Conservation (phyloP, 2,329 filamentous ascomycete genomes). For the Cyphellophora europaea region DNA sequence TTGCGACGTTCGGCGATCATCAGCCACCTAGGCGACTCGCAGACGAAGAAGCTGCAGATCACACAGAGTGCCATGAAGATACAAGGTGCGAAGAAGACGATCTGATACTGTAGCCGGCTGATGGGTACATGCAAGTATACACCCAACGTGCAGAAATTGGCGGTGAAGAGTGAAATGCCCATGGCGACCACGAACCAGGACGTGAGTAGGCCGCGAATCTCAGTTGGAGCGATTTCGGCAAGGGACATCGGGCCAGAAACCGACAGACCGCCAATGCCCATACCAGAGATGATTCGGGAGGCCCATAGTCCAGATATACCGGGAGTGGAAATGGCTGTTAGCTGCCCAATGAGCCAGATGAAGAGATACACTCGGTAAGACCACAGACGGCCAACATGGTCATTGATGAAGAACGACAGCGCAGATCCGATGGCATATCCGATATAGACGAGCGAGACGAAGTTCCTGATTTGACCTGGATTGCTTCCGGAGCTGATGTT, state of each 20-base stretch:
- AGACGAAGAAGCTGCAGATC: constrained; percentile 22
- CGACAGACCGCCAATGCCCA: constrained; percentile 30
- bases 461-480: constrained; percentile 23
- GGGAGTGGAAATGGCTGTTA: constrained; percentile 15
- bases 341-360: constrained; percentile 19
- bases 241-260: constrained; percentile 30
- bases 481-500: constrained; percentile 23
- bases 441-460: constrained; percentile 29
- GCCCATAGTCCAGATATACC: constrained; percentile 24
- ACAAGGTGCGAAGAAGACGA: constrained; percentile 23
- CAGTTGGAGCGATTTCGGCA: constrained; percentile 31
- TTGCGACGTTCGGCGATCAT: constrained; percentile 20
- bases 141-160: constrained; percentile 28
- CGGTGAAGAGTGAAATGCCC: constrained; percentile 23
- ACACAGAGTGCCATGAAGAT: constrained; percentile 23
- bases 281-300: constrained; percentile 27
- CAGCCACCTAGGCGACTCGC: constrained; percentile 28
- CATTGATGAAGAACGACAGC: constrained; percentile 31
- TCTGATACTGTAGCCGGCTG: constrained; percentile 25
- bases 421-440: constrained; percentile 22
- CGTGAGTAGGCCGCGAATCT: constrained; percentile 30
- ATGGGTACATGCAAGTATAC: constrained; percentile 22
- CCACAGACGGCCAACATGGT: constrained; percentile 32
- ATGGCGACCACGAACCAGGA: constrained; percentile 31
- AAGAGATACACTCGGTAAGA: constrained; percentile 29